A percentile compares a stretch with the other conserved stretches of the same genome.
Conservation (phyloP, 805 yeast species). For the Candida cerambycidarum region DNA sequence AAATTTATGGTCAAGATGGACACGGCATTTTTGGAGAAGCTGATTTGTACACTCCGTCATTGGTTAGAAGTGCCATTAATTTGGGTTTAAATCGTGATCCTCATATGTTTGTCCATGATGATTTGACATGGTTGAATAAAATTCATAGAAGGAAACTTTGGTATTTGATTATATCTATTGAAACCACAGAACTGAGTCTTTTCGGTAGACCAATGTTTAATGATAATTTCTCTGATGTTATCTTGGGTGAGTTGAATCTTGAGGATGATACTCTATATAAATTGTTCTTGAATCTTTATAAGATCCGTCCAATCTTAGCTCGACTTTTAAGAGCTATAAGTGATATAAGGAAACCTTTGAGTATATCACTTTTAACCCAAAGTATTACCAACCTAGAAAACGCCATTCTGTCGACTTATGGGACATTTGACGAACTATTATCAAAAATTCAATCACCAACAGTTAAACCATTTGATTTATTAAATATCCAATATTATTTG, state of each 20-base stretch:
- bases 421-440: not conserved
- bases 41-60: constrained; percentile 21
- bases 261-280: constrained; percentile 12
- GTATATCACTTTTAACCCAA: constrained; percentile 2
- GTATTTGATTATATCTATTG: constrained; percentile 10
- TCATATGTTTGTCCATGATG: constrained; percentile 27
- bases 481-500: not conserved
- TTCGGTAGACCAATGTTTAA: constrained; percentile 12
- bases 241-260: constrained; percentile 9
- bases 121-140: constrained; percentile 10
- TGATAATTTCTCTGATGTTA: constrained; percentile 10
- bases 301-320: constrained; percentile 8
- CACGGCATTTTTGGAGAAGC: constrained; percentile 36
- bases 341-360: constrained; percentile 8
- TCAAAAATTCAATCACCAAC: not conserved
- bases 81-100: constrained; percentile 53
- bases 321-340: constrained; percentile 6
- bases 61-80: constrained; percentile 42
- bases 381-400: not conserved
- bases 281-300: constrained; percentile 4
- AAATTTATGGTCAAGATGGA: constrained; percentile 58
- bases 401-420: not conserved
- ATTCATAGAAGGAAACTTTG: constrained; percentile 15
- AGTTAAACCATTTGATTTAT: not conserved
- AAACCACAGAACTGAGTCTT: constrained; percentile 11